Evolutionary conservation across 495 filamentous ascomycete genomes (phyloP), one percentile per base, ranked within the genome.

Genomic region (Podospora bellae-mahoneyi): DNA sequence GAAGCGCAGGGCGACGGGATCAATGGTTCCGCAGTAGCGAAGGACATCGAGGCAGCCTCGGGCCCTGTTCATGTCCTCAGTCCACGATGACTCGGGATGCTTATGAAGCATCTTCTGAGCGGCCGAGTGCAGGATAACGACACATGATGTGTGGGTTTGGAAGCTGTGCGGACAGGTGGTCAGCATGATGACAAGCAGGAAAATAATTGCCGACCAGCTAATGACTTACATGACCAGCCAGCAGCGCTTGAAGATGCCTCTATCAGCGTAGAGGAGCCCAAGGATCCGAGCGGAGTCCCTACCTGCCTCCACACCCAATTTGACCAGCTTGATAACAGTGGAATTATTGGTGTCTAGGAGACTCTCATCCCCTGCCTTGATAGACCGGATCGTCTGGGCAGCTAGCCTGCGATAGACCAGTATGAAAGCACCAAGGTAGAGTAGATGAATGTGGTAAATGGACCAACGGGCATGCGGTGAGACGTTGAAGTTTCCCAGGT

Each of bases 361-460:
- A 2, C 44, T 7, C 15, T 68, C 64, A 10, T 20, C 32, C 32
- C 64, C 64, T 13, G 23, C 39, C 0, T 27, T 55, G 26, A 56
- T 34, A 5, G 65, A 61, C 5, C 68, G 69, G 7, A 74, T 64
- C 18, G 70, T 65, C 30, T 75, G 70, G 1, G 73, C 68, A 20
- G 71, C 73, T 20, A 77, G 72, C 10, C 76, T 71, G 3, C 77
- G 73, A 48, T 78, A 78, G 0, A 79, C 66, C 6, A 79, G 72
- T 66, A 78, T 76, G 39, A 73, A 69, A 4, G 77, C 73, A 5
- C 77, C 77, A 16, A 76, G 71, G 55, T 78, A 76, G 13, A 78
- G 71, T 7, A 78, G 65, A 48, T 79, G 76, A 2, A 76, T 69
- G 48, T 78, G 72, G 32, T 66, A 78, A 10, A 78, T 71, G 0